Base-by-base conservation (phyloP, 257 asterid species). In the Solanum bulbocastanum region DNA sequence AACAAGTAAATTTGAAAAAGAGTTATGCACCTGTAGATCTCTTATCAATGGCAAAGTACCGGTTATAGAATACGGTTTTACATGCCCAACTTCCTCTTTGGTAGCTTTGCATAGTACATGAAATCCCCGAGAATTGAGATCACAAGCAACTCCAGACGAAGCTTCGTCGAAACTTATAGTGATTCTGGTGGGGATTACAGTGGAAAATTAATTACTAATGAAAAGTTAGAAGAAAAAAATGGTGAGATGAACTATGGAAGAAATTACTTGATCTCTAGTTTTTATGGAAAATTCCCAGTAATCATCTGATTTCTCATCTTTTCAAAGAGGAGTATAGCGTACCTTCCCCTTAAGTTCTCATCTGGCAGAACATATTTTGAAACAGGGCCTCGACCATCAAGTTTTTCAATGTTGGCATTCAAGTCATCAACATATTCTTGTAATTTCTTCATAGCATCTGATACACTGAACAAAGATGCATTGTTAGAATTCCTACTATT, bases 301-400 rank as follows among this genome's bases (percentile, higher is more conserved):
- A 42, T 18, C 23, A 23, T 42, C 76, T 32, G 37, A 85, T 37
- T 66, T 39, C 62, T 8, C 75, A 37, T 42, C 73, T 68, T 72
- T 73, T 8, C 32, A 46, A 60, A 74, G 42, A 84, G 33, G 35
- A 32, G 30, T 74, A 89, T 88, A 84, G 74, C 90, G 62, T 90
- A 97, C 99, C 98, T 94, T 93, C 98, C 98, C 90, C 93, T 93
- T 85, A 97, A 95, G 93, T 95, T 93, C 93, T 97, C 99, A 73
- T 97, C 99, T 25, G 94, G 99, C 87, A 97, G 92, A 82, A 89
- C 92, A 88, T 97, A 97, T 87, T 95, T 94, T 76, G 99, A 97
- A 87, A 95, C 98, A 62, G 97, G 97, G 10, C 99, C 98, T 62
- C 98, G 92, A 3, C 92, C 86, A 58, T 91, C 95, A 83, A 97